Conservation (phyloP, 164 flowering plant genomes). For the Santalum album region DNA sequence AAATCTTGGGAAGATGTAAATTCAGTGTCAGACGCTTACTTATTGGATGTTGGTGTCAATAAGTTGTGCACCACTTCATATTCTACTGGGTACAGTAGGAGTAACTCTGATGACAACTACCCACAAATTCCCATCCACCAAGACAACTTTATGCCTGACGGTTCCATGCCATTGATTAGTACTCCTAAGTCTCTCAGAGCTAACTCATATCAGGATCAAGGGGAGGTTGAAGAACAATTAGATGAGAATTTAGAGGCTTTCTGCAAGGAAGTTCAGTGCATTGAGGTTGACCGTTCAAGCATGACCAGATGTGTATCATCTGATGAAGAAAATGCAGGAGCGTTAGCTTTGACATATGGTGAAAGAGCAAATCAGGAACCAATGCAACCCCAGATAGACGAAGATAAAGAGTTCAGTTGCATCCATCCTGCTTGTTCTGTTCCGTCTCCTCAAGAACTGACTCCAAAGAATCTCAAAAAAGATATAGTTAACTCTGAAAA, state of each 20-base stretch:
- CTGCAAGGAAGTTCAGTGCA: slow-evolving; percentile 66
- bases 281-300: slow-evolving; percentile 37
- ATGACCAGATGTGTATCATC: slow-evolving; percentile 12
- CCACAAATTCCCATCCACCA: slow-evolving; percentile 22
- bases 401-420: slow-evolving; percentile 8
- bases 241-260: slow-evolving; percentile 12
- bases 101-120: slow-evolving; percentile 8
- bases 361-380: slow-evolving; percentile 9
- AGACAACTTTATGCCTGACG: slow-evolving; percentile 33
- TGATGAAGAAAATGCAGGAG: slow-evolving; percentile 21
- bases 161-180: slow-evolving; percentile 19
- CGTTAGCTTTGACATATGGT: slow-evolving; percentile 10
- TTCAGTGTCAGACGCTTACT: slow-evolving; percentile 23
- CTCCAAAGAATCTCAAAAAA: slow-evolving; percentile 19
- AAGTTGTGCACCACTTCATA: slow-evolving; percentile 13
- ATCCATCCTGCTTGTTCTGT: slow-evolving; percentile 8
- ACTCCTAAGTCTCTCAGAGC: slow-evolving; percentile 31
- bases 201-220: slow-evolving; percentile 37
- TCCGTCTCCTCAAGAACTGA: slow-evolving; percentile 27
- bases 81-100: slow-evolving; percentile 11
- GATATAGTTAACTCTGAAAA: slow-evolving; percentile 14
- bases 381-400: slow-evolving; percentile 3
- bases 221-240: slow-evolving; percentile 4
- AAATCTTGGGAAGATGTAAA: slow-evolving; percentile 25
- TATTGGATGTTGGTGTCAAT: slow-evolving; percentile 19